Conservation (phyloP, 768 basidiomycete genomes). For the Leucocoprinus leucothites region DNA sequence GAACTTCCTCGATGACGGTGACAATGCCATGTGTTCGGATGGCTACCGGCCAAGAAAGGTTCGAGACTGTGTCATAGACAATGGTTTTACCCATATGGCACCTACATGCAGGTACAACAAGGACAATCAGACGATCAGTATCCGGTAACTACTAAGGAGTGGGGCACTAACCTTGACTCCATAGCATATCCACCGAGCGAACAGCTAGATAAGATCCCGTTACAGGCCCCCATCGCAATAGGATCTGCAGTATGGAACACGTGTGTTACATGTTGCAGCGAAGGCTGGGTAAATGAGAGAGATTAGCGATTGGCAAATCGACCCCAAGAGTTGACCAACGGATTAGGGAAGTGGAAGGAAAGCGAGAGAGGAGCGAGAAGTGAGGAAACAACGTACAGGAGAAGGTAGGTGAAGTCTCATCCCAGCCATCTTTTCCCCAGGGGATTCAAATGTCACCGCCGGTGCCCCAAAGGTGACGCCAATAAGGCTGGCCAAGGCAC, state of each 20-base stretch:
- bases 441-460: constrained; percentile 84
- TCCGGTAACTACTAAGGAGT: neutral
- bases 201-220: constrained; percentile 76
- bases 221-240: constrained; percentile 88
- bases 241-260: constrained; percentile 95
- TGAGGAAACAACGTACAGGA: constrained; percentile 48
- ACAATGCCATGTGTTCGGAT: constrained; percentile 79
- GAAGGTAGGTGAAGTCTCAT: constrained; percentile 80
- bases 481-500: constrained; percentile 76
- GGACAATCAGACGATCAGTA: neutral
- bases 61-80: constrained; percentile 88
- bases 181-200: constrained; percentile 87
- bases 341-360: neutral
- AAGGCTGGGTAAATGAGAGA: constrained; percentile 48
- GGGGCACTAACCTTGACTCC: constrained; percentile 57
- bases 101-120: constrained; percentile 28
- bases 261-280: constrained; percentile 79
- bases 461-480: constrained; percentile 89
- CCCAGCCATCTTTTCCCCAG: constrained; percentile 82
- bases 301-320: neutral
- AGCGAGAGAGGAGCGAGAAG: neutral
- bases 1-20: constrained; percentile 70
- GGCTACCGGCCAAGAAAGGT: constrained; percentile 82
- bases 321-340: neutral
- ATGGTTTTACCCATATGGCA: constrained; percentile 88